Percentiles rank a stretch among this genome's conserved stretches.
phyloP scores from a whole-genome alignment of 1,284 basidiomycete genomes.

The Tilletia indica region DNA sequence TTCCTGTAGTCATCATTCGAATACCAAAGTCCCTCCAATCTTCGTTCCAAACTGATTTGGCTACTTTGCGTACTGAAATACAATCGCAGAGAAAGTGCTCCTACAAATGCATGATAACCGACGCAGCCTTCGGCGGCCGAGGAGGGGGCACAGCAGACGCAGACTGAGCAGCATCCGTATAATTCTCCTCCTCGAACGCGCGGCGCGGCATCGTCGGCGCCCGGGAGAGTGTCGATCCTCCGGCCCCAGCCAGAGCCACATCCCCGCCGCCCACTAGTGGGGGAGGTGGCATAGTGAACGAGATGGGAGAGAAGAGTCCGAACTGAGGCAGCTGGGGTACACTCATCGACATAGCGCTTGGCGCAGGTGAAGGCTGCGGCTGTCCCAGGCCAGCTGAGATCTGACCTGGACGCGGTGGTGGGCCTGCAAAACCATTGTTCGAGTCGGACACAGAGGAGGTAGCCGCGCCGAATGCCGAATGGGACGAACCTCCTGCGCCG shows the following conservation, averaged over 20 bases:
- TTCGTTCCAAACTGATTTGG: no score
- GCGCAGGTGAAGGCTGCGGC: no score
- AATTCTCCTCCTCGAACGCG: constrained; percentile 11
- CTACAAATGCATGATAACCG: not conserved
- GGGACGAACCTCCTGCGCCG: not conserved
- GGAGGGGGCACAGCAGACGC: constrained; percentile 2
- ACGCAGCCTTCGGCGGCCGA: constrained; percentile 2
- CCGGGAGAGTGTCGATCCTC: not conserved
- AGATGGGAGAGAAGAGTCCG: constrained; percentile 3
- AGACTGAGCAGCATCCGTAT: constrained; percentile 1
- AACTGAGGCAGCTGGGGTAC: constrained; percentile 3
- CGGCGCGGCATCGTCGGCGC: constrained; percentile 8
- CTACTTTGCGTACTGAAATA: no score
- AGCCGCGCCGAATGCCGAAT: no score
- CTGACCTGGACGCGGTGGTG: no score
- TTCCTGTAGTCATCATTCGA: no score
- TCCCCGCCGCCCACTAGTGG: no score
- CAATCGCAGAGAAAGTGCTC: no score
- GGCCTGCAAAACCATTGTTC: no score
- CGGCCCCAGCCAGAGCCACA: not conserved
- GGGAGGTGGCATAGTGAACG: not conserved
- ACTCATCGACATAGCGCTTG: not conserved
- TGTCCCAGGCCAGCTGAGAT: no score
- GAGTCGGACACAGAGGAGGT: no score
- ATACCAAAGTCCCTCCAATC: no score